Conservation (phyloP, 2,329 filamentous ascomycete genomes). For the Cytospora leucostoma region DNA sequence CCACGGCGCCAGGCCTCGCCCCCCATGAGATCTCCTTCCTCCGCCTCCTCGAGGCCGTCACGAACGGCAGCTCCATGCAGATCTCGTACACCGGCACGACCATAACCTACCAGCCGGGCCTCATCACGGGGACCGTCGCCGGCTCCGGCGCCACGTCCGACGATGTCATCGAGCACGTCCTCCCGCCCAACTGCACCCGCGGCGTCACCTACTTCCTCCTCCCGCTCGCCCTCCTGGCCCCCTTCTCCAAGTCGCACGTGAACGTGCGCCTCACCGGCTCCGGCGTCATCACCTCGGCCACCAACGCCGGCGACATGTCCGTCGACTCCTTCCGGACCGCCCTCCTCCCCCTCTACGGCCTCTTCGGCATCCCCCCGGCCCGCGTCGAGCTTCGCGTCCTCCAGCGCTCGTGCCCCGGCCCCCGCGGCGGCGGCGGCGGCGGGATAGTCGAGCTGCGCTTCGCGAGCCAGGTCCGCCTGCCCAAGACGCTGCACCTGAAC, state of each 20-base stretch:
- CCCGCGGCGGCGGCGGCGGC: slow-evolving; percentile 75
- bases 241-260: slow-evolving; percentile 88
- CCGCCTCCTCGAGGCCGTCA: slow-evolving; percentile 89
- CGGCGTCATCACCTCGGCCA: slow-evolving; percentile 88
- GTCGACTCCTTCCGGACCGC: slow-evolving; percentile 93
- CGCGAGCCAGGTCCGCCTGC: slow-evolving; percentile 87
- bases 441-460: slow-evolving; percentile 94
- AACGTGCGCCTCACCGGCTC: slow-evolving; percentile 88
- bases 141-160: slow-evolving; percentile 70
- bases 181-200: slow-evolving; percentile 74
- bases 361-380: slow-evolving; percentile 79
- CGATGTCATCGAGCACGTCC: slow-evolving; percentile 77
- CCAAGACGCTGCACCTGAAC: slow-evolving; percentile 88
- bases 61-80: slow-evolving; percentile 92
- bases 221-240: slow-evolving; percentile 84
- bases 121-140: slow-evolving; percentile 83
- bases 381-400: slow-evolving; percentile 85
- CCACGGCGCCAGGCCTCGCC: slow-evolving; percentile 83
- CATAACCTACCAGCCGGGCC: slow-evolving; percentile 85
- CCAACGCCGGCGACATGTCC: slow-evolving; percentile 78
- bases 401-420: slow-evolving; percentile 74
- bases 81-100: slow-evolving; percentile 96
- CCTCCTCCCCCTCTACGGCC: slow-evolving; percentile 83
- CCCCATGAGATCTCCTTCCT: slow-evolving; percentile 95
- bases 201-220: slow-evolving; percentile 92